Percentiles rank a stretch among this genome's conserved stretches.
These are phyloP conservation scores for Paralagenidium karlingii DNA, from an alignment of 352 stramenopile species.

Conservation along the genomic window DNA sequence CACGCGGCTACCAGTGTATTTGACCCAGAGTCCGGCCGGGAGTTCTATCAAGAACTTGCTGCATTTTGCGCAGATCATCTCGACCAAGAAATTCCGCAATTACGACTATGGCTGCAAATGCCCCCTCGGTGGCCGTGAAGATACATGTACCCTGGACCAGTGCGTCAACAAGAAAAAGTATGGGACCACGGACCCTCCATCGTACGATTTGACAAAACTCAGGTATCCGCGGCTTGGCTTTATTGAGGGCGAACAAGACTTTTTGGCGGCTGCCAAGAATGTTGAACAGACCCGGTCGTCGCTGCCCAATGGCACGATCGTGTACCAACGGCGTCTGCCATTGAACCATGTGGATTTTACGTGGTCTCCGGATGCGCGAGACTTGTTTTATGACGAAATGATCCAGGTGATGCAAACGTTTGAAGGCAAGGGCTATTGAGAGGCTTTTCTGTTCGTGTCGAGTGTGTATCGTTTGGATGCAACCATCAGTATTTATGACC, in stretches of 20 bases:
- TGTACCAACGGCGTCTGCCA: conserved; percentile 25
- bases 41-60: conserved; percentile 54
- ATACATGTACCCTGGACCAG: conserved; percentile 19
- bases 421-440: too few species aligned
- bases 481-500: too few species aligned
- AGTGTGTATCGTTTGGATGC: too few species aligned
- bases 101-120: conserved; percentile 53
- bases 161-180: conserved; percentile 51
- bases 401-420: conserved; percentile 36
- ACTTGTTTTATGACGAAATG: conserved; percentile 40
- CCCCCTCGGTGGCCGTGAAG: too few species aligned
- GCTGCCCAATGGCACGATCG: conserved; percentile 28
- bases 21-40: conserved; percentile 37
- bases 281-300: conserved; percentile 25
- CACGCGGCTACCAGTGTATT: conserved; percentile 43
- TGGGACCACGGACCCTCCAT: conserved; percentile 19
- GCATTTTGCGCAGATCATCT: conserved; percentile 46
- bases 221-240: conserved; percentile 37
- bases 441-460: too few species aligned
- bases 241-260: conserved; percentile 33
- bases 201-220: conserved; percentile 24
- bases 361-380: conserved; percentile 37
- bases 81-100: conserved; percentile 29
- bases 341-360: conserved; percentile 67
- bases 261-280: conserved; percentile 27